phyloP scores from a whole-genome alignment of 2,329 filamentous ascomycete species.

The Didymella keratinophila region DNA sequence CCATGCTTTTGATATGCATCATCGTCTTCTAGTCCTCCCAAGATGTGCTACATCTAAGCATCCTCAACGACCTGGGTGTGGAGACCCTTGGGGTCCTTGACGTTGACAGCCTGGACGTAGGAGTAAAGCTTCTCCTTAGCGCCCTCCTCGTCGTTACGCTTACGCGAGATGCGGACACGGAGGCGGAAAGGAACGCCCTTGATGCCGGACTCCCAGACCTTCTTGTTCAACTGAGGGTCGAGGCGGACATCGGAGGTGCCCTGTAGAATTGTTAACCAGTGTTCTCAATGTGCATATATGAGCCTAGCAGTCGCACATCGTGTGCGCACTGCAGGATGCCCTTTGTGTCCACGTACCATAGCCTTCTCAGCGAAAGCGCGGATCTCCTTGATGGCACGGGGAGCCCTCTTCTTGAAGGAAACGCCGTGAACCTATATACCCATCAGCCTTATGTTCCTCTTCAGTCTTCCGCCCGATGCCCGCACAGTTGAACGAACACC shows the following conservation, averaged over 20 bases:
- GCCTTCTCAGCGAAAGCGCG: conserved; percentile 89
- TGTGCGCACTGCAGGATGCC: neutral
- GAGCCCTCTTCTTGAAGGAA: conserved; percentile 99
- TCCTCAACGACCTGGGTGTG: conserved; percentile 86
- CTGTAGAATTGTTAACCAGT: conserved; percentile 58
- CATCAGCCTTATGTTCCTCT: conserved; percentile 56
- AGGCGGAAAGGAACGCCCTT: conserved; percentile 99
- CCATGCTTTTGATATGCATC: conserved; percentile 47
- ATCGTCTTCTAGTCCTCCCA: conserved; percentile 24
- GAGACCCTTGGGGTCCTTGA: conserved; percentile 99
- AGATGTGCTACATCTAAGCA: conserved; percentile 53
- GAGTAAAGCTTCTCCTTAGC: conserved; percentile 99
- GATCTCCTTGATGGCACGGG: conserved; percentile 99
- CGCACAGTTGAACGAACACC: conserved; percentile 28
- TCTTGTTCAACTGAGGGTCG: conserved; percentile 99
- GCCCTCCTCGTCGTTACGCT: conserved; percentile 99
- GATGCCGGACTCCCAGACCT: conserved; percentile 99
- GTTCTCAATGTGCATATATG: neutral
- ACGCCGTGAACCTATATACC: conserved; percentile 86
- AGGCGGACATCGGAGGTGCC: conserved; percentile 96
- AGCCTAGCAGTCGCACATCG: neutral
- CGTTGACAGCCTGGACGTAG: conserved; percentile 99
- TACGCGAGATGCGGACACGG: conserved; percentile 97
- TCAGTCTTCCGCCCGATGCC: conserved; percentile 74
- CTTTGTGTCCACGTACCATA: conserved; percentile 77